Percentiles rank a stretch among this genome's conserved stretches.
These are phyloP conservation scores for Cinchona pubescens DNA, from an alignment of 257 asterid species.

Conservation along the genomic window DNA sequence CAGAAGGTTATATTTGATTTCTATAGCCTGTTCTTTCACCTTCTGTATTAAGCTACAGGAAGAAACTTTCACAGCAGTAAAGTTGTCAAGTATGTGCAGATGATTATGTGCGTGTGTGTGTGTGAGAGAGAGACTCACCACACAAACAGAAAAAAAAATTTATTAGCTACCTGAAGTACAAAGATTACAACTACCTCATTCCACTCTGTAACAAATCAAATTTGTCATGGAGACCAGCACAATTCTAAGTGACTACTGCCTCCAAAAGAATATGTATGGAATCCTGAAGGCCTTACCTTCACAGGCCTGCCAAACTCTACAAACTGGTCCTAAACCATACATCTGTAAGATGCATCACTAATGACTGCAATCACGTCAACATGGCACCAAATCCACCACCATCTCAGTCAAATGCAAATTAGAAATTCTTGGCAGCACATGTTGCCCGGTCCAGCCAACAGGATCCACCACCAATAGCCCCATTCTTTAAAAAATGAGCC, in stretches of 20 bases:
- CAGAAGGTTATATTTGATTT: slow-evolving; percentile 51
- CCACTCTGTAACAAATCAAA: no score
- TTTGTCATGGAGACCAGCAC: no score
- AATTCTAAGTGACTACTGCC: slow-evolving; percentile 45
- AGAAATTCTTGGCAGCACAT: slow-evolving; percentile 9
- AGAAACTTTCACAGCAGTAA: no score
- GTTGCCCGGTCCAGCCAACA: slow-evolving; percentile 6
- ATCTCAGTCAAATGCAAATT: neutral
- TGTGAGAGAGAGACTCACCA: slow-evolving; percentile 38
- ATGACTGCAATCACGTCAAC: no score
- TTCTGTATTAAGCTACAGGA: slow-evolving; percentile 39
- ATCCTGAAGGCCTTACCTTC: slow-evolving; percentile 39
- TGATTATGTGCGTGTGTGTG: no score
- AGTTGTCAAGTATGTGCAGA: no score
- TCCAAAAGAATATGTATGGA: slow-evolving; percentile 69
- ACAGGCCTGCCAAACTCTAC: no score
- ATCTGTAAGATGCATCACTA: no score
- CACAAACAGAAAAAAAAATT: slow-evolving; percentile 31
- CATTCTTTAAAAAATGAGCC: slow-evolving; percentile 10
- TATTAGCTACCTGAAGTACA: slow-evolving; percentile 33
- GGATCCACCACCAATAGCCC: slow-evolving; percentile 16
- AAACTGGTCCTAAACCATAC: no score
- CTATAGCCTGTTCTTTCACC: slow-evolving; percentile 32
- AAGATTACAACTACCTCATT: no score
- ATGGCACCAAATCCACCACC: no score